Base-by-base conservation (phyloP, 164 flowering plant species). In the Sedum album region DNA sequence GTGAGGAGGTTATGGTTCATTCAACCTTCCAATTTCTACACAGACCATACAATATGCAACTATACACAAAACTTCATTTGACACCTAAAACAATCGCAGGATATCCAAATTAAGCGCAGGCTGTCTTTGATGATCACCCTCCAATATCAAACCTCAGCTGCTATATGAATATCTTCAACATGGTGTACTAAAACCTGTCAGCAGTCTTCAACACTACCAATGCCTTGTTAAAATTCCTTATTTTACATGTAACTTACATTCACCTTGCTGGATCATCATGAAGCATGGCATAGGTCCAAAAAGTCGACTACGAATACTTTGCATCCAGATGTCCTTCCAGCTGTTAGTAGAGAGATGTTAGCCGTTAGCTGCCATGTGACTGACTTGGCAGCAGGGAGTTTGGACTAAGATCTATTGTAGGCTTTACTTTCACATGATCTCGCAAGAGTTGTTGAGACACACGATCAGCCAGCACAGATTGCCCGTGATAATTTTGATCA, bases 361-460 rank as follows among this genome's bases (percentile, higher is more conserved):
- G n/a, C n/a, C 4, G 55, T 48, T 48, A 48, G 55, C 18, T 48
- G 6, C 55, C 55, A 48, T n/a, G 21, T 14, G 55, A 18, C 55
- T 18, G 55, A 48, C 18, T 48, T 18, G 55, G 55, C 55, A 48
- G 6, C 5, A 23, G 55, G 23, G 55, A 48, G 55, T 48, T 48
- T 6, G 55, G 55, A n/a, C 55, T 48, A 48, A 48, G 55, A 48
- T 48, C 55, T 48, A 48, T 48, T 48, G 55, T 18, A 20, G 55
- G 55, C 55, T 48, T 48, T 48, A 48, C 55, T 48, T 48, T 84
- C 57, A 75, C 79, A 62, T 77, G 82, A 79, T 87, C 91, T 79
- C 84, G 76, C 44, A 83, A 74, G 70, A 88, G 88, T 75, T 85
- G 96, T 76, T 81, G 87, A 72, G 88, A 82, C 39, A 88, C 94